A percentile compares a stretch with the other conserved stretches of the same genome.
phyloP scores from a whole-genome alignment of 352 stramenopile genomes.

The Phytophthora sp. region DNA sequence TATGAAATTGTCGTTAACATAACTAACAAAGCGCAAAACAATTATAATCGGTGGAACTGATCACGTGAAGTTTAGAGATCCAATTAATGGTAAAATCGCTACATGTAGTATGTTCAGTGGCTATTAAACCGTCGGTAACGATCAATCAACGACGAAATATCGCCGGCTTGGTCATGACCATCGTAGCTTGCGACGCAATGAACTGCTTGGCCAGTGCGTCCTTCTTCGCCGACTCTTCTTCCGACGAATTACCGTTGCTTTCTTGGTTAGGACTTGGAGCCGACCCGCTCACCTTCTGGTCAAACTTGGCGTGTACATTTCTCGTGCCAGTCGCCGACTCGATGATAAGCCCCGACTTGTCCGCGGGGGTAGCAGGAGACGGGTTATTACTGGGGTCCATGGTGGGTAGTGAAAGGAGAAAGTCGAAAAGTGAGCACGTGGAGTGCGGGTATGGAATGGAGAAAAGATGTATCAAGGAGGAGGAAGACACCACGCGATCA shows the following conservation, averaged over 20 bases:
- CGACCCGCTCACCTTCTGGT: conserved; percentile 3
- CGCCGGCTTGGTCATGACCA: conserved; percentile 4
- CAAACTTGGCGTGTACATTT: conserved; percentile 6
- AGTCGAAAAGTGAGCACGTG: conserved; percentile 13
- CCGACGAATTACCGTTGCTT: neutral
- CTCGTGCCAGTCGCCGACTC: neutral
- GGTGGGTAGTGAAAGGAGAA: neutral
- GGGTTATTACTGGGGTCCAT: conserved; percentile 10
- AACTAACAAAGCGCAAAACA: too few relatives aligned
- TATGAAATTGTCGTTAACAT: too few relatives aligned
- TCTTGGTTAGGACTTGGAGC: conserved; percentile 1
- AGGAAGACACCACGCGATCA: too few relatives aligned
- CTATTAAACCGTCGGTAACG: neutral
- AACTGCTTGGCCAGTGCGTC: conserved; percentile 18
- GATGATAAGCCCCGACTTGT: neutral
- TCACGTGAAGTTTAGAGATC: too few relatives aligned
- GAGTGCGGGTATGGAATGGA: too few relatives aligned
- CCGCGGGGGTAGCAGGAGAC: neutral
- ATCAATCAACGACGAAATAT: conserved; percentile 3
- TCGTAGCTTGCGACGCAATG: conserved; percentile 12
- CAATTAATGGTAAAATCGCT: too few relatives aligned
- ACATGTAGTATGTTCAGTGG: too few relatives aligned
- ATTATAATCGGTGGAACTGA: too few relatives aligned
- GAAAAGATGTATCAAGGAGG: too few relatives aligned
- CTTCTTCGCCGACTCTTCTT: conserved; percentile 4